Base-by-base conservation (phyloP, 768 basidiomycete species). In the Erythrobasidium yunnanense region DNA sequence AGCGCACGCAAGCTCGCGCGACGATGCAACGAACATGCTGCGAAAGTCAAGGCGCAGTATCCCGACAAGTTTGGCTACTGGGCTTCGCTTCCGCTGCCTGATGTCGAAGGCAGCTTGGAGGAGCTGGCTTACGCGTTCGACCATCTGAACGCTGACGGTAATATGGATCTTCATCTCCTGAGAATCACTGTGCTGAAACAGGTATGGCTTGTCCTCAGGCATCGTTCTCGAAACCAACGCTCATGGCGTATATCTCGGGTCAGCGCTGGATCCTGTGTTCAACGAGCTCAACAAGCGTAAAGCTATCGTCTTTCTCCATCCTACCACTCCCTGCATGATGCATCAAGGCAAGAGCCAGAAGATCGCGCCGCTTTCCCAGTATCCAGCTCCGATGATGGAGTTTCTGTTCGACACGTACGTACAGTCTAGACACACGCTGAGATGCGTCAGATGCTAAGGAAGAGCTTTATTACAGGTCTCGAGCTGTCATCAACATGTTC, bases 321-420 rank as follows among this genome's bases (percentile, higher is more conserved):
- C 54, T 7, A 55, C 54, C 7, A 55, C 54, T 8, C 54, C 54
- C 13, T 55, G 54, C 54, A 55, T 55, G 54, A 17, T 55, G 52
- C 29, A 6, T 8, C 15, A 8, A 32, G 54, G 30, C 18, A 11
- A 5, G 4, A 34, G 27, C 54, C 54, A 55, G 33, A 55, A 4
- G 6, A 55, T 55, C n/a, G 34, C 54, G 23, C 54, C 54, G 5
- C 20, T 55, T 17, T 55, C 54, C 5, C 54, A 55, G 20, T 55
- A 55, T 23, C 54, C 54, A 15, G 54, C 54, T 32, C 54, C 54
- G 5, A 55, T 55, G 54, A 55, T 55, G 54, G 54, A 55, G 30
- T 55, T 55, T 20, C 54, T 55, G 23, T 55, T 55, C 30, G 54
- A 55, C n/a, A 55, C 54, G 5, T 11, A n/a, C n/a, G n/a, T n/a